Conservation (phyloP, 192 early-diverging fungal species). For the Chytriomyces hyalinus region DNA sequence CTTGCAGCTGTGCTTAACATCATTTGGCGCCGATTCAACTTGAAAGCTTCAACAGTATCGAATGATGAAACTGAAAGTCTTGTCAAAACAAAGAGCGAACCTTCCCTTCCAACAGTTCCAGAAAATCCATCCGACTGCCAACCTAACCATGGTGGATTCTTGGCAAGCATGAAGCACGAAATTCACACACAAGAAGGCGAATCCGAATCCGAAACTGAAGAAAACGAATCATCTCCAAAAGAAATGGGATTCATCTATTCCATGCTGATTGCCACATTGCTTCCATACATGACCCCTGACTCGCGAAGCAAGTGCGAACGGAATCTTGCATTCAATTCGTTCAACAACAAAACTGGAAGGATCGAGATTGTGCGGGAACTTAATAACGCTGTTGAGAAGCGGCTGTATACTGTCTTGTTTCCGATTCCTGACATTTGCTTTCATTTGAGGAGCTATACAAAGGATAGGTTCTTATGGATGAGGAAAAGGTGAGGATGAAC, state of each 20-base stretch:
- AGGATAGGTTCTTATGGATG: slow-evolving; percentile 41
- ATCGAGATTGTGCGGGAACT: slow-evolving; percentile 48
- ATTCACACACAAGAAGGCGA: not conserved
- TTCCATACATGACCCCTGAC: slow-evolving; percentile 40
- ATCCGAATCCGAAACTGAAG: slow-evolving; percentile 22
- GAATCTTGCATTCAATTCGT: slow-evolving; percentile 30
- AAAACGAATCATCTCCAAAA: slow-evolving; percentile 34
- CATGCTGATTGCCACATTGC: slow-evolving; percentile 44
- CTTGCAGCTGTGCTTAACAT: too few species aligned
- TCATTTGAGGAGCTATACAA: slow-evolving; percentile 36
- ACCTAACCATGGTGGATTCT: too few species aligned
- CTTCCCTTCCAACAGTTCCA: too few species aligned
- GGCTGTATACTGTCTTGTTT: slow-evolving; percentile 43
- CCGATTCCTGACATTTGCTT: slow-evolving; percentile 48
- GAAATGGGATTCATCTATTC: slow-evolving; percentile 44
- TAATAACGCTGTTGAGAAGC: slow-evolving; percentile 17
- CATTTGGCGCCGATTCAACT: too few species aligned
- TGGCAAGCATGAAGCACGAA: too few species aligned
- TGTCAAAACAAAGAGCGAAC: too few species aligned
- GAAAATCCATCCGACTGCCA: too few species aligned
- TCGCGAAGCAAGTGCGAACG: slow-evolving; percentile 29
- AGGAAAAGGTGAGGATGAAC: slow-evolving; percentile 31
- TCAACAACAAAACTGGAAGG: slow-evolving; percentile 40
- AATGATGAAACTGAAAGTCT: too few species aligned
- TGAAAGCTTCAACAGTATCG: too few species aligned